These are phyloP conservation scores for Phytomonas francai DNA, from an alignment of 208 protist species.

Conservation along the genomic window DNA sequence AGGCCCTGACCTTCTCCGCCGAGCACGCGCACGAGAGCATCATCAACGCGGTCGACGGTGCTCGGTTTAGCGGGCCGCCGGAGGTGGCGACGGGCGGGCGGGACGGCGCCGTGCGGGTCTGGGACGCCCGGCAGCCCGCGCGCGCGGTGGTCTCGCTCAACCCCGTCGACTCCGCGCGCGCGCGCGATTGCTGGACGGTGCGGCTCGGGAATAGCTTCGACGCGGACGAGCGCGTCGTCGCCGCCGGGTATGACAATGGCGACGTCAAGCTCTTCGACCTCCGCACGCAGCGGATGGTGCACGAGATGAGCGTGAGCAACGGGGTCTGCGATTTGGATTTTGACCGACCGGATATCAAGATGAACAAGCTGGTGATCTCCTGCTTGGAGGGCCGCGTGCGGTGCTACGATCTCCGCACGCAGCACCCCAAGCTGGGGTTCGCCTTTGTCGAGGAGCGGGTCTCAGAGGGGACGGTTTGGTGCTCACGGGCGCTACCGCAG, in stretches of 20 bases:
- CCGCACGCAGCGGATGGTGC: constrained; percentile 78
- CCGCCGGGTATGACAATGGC: constrained; percentile 93
- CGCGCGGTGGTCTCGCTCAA: constrained; percentile 80
- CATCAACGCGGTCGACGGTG: constrained; percentile 93
- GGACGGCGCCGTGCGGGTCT: constrained; percentile 90
- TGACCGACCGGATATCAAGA: constrained; percentile 87
- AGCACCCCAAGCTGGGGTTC: constrained; percentile 80
- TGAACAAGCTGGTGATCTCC: constrained; percentile 92
- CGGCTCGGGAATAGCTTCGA: constrained; percentile 88
- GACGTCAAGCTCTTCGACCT: constrained; percentile 95
- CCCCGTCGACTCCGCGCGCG: constrained; percentile 44
- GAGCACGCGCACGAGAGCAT: constrained; percentile 87
- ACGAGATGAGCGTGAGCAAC: constrained; percentile 91
- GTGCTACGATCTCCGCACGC: constrained; percentile 86
- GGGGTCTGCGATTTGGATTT: constrained; percentile 91
- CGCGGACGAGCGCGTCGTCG: constrained; percentile 84
- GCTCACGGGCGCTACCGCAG: constrained; percentile 77
- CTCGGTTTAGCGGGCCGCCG: constrained; percentile 69
- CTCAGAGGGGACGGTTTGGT: constrained; percentile 83
- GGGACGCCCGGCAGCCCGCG: constrained; percentile 85
- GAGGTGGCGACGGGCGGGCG: constrained; percentile 84
- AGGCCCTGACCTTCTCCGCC: constrained; percentile 32
- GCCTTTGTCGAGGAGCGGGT: constrained; percentile 82
- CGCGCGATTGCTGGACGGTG: constrained; percentile 92
- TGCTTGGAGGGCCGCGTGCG: constrained; percentile 82